Evolutionary conservation across 116 monocot species (phyloP).

Genomic region (Phalaenopsis hybrid): DNA sequence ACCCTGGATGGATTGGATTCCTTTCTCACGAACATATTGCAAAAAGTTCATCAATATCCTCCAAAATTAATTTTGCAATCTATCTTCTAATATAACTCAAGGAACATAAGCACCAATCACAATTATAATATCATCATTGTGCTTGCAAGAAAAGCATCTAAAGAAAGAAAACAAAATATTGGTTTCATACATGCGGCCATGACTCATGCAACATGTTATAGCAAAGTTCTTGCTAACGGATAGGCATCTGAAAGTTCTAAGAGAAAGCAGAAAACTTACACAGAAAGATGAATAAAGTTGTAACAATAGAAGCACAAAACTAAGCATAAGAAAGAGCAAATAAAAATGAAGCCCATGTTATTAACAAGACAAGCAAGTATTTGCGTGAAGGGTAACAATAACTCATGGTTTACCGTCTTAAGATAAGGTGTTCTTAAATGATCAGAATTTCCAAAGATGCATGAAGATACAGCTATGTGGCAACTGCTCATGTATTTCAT

Average conservation of each 20-base stretch:
- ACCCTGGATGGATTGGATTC: background rate
- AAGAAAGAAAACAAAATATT: background rate
- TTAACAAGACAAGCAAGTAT: background rate
- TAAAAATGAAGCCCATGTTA: background rate
- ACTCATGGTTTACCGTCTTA: slow-evolving; percentile 51
- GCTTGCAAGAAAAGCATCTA: background rate
- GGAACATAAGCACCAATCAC: background rate
- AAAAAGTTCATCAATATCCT: background rate
- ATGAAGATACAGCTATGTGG: slow-evolving; percentile 97
- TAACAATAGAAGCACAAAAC: background rate
- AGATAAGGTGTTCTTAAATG: slow-evolving; percentile 74
- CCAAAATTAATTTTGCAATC: background rate
- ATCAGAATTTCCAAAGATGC: slow-evolving; percentile 99
- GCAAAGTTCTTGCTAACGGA: background rate
- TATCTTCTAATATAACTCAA: background rate
- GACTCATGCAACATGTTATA: background rate
- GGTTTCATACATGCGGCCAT: background rate
- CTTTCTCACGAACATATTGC: background rate
- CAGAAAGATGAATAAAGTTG: background rate
- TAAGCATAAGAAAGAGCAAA: background rate
- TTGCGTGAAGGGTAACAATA: background rate
- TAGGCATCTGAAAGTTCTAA: background rate
- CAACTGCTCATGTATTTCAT: slow-evolving; percentile 90
- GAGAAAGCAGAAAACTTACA: background rate
- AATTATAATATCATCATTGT: background rate